Percentiles rank a stretch among this genome's conserved stretches.
phyloP scores from a whole-genome alignment of 208 protist genomes.

The Angomonas desouzai region DNA sequence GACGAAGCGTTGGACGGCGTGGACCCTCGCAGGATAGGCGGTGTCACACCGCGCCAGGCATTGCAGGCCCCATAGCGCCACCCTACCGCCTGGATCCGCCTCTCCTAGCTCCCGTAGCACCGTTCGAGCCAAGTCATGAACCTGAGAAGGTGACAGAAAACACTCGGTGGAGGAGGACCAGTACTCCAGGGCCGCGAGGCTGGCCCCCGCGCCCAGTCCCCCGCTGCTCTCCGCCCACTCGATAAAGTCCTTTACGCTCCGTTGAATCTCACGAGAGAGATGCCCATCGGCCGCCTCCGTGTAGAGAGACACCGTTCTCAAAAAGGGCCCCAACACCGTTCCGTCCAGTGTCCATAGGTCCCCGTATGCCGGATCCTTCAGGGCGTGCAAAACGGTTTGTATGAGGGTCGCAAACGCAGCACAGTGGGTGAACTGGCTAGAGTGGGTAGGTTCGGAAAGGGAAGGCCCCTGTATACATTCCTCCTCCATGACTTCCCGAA shows the following conservation, averaged over 20 bases:
- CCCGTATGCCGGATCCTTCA: too few species aligned
- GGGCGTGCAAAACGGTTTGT: too few species aligned
- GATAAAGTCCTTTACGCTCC: not conserved
- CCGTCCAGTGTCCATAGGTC: too few species aligned
- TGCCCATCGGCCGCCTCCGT: not conserved
- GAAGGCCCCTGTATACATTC: too few species aligned
- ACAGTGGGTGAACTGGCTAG: too few species aligned
- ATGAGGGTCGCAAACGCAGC: too few species aligned
- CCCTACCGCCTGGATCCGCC: not conserved
- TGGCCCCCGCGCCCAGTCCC: not conserved
- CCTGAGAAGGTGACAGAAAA: not conserved
- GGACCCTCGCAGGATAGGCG: not conserved
- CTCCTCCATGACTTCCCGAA: not conserved
- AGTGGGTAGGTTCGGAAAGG: too few species aligned
- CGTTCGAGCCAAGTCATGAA: not conserved
- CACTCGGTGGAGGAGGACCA: not conserved
- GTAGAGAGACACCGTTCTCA: too few species aligned
- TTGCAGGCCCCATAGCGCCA: not conserved
- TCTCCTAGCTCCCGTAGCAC: not conserved
- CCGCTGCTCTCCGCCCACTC: not conserved
- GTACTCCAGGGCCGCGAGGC: not conserved
- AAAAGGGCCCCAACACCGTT: too few species aligned
- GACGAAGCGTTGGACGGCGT: not conserved
- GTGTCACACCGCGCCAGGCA: not conserved
- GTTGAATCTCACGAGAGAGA: not conserved